phyloP scores from a whole-genome alignment of 1,139 yeast species.

The Yamadazyma atmosphaerica region DNA sequence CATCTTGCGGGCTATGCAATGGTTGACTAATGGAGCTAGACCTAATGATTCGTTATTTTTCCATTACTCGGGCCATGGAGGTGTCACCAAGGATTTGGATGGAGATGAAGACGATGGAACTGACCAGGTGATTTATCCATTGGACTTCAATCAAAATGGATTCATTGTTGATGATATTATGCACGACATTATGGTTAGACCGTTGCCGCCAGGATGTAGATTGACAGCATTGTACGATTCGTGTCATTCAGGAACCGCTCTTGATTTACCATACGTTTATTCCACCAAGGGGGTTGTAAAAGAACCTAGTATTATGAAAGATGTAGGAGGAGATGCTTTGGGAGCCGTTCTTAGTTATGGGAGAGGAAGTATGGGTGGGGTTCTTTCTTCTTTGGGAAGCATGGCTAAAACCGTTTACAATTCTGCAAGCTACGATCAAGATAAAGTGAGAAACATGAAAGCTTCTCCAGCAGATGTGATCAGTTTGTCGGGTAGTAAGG shows the following conservation, averaged over 20 bases:
- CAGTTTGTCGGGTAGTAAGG: constrained; percentile 87
- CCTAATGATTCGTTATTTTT: constrained; percentile 86
- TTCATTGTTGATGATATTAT: constrained; percentile 81
- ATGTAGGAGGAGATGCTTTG: constrained; percentile 77
- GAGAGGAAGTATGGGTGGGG: constrained; percentile 64
- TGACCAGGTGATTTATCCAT: constrained; percentile 90
- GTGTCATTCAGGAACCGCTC: constrained; percentile 90
- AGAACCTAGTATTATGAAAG: constrained; percentile 85
- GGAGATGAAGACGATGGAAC: constrained; percentile 92
- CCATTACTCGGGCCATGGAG: constrained; percentile 96
- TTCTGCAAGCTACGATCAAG: constrained; percentile 26
- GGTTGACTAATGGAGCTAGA: constrained; percentile 81
- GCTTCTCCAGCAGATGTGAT: constrained; percentile 89
- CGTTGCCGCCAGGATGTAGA: constrained; percentile 79
- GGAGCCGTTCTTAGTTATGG: constrained; percentile 73
- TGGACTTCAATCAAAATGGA: constrained; percentile 76
- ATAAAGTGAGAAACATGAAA: constrained; percentile 49
- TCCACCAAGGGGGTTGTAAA: constrained; percentile 89
- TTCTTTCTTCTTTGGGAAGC: constrained; percentile 40
- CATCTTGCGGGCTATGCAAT: constrained; percentile 83
- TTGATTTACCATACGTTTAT: constrained; percentile 87
- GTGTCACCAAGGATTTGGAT: constrained; percentile 72
- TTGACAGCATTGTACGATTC: constrained; percentile 89
- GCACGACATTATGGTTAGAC: constrained; percentile 78
- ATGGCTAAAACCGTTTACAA: constrained; percentile 48